Percentiles rank a stretch among this genome's conserved stretches.
Evolutionary conservation across 2,329 filamentous ascomycete genomes (phyloP).

Genomic region (Arthroderma sp.): DNA sequence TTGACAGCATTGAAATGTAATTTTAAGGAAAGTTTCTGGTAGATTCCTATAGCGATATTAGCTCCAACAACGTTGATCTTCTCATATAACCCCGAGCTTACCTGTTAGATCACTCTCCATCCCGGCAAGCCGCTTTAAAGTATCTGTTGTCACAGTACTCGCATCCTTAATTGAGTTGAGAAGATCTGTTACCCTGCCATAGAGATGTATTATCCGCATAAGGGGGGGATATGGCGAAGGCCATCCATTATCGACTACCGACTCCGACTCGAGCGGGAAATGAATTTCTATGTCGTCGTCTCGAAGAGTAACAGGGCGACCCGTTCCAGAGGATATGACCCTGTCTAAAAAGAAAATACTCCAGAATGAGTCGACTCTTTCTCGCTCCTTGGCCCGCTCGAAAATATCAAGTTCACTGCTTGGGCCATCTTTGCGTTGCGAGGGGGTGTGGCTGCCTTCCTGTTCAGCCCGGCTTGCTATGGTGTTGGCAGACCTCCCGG

Average conservation of each 20-base stretch:
- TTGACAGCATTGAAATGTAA: conserved; percentile 76
- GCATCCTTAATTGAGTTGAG: conserved; percentile 67
- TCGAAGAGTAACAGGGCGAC: conserved; percentile 66
- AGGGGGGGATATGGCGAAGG: conserved; percentile 68
- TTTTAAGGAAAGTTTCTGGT: conserved; percentile 60
- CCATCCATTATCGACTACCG: conserved; percentile 46
- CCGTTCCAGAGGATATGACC: conserved; percentile 76
- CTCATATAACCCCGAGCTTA: conserved; percentile 27
- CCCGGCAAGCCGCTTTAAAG: conserved; percentile 55
- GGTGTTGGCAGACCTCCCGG: conserved; percentile 9
- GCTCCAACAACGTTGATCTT: neutral
- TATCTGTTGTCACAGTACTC: conserved; percentile 61
- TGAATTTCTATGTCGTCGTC: conserved; percentile 75
- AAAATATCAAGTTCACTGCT: conserved; percentile 37
- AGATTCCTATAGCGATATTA: conserved; percentile 32
- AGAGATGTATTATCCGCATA: conserved; percentile 72
- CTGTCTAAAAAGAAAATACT: conserved; percentile 77
- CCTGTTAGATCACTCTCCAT: conserved; percentile 68
- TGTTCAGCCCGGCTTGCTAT: conserved; percentile 9
- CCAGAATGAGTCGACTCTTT: conserved; percentile 80
- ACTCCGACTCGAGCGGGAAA: conserved; percentile 46
- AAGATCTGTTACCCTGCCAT: conserved; percentile 70
- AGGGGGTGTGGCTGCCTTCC: conserved; percentile 25
- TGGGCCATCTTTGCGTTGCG: conserved; percentile 13
- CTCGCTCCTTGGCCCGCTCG: conserved; percentile 55